phyloP scores from a whole-genome alignment of 2,329 filamentous ascomycete species.

The Diaporthe velutina region DNA sequence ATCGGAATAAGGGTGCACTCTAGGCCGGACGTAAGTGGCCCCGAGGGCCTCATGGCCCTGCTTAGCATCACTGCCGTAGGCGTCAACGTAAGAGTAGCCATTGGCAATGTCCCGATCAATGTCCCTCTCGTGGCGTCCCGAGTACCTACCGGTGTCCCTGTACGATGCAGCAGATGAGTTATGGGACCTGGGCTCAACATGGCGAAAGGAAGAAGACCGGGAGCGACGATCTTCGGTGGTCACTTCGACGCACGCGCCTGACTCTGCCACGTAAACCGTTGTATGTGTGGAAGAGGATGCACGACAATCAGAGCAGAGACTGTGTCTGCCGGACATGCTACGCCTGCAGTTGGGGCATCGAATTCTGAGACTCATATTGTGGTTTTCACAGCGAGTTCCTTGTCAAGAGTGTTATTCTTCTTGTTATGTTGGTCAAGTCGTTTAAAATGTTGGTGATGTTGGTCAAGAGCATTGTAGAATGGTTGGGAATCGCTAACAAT shows the following conservation, averaged over 20 bases:
- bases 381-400: too few relatives aligned
- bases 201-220: not conserved
- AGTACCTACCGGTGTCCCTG: not conserved
- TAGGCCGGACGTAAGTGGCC: not conserved
- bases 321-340: not conserved
- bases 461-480: not conserved
- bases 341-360: conserved; percentile 10
- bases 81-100: not conserved
- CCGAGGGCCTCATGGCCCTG: not conserved
- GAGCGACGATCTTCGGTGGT: not conserved
- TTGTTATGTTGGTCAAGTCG: not conserved
- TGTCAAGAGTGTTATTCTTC: not conserved
- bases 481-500: not conserved
- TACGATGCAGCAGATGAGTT: not conserved
- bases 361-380: conserved; percentile 10
- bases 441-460: not conserved
- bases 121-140: not conserved
- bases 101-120: not conserved
- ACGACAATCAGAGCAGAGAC: not conserved
- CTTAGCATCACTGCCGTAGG: not conserved
- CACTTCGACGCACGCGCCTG: conserved; percentile 7
- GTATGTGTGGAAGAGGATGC: not conserved
- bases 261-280: not conserved
- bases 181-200: not conserved
- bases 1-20: not conserved